Evolutionary conservation across 768 basidiomycete species (phyloP).

Genomic region (Sarcodon sp.): DNA sequence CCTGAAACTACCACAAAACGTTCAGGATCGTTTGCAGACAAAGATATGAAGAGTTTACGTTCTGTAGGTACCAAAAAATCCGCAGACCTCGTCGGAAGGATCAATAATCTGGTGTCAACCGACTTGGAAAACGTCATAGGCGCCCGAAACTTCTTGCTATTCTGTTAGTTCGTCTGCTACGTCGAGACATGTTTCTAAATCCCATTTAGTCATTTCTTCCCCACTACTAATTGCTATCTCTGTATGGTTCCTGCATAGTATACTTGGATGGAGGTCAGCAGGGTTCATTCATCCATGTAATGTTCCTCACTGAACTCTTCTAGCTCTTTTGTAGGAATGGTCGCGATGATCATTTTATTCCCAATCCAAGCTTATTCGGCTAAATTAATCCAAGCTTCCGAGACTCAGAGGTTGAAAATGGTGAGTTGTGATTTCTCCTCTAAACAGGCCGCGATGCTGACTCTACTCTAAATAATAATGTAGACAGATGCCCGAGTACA

Average conservation of each 20-base stretch:
- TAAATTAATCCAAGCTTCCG: conserved; percentile 19
- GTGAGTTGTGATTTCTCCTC: conserved; percentile 5
- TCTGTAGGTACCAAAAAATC: not conserved
- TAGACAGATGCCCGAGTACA: conserved; percentile 34
- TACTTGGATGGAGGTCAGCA: conserved; percentile 9
- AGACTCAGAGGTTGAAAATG: conserved; percentile 29
- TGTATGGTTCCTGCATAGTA: conserved; percentile 21
- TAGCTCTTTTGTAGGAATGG: conserved; percentile 28
- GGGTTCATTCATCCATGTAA: not conserved
- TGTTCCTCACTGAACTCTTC: not conserved
- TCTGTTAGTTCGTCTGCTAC: conserved; percentile 1
- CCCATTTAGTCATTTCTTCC: conserved; percentile 6
- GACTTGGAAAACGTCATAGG: conserved; percentile 25
- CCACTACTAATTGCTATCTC: conserved; percentile 21
- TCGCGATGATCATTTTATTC: conserved; percentile 25
- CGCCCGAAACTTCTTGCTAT: conserved; percentile 9
- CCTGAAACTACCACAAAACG: not conserved
- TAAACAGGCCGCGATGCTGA: not conserved
- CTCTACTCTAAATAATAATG: not conserved
- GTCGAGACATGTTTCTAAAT: too few relatives aligned
- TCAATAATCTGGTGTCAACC: conserved; percentile 67
- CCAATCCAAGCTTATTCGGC: conserved; percentile 30
- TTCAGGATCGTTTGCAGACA: not conserved
- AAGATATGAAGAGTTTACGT: not conserved
- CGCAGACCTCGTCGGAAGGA: conserved; percentile 53